These are phyloP conservation scores for Debaryomyces hansenii DNA, from an alignment of 805 yeast genomes.

Conservation along the genomic window DNA sequence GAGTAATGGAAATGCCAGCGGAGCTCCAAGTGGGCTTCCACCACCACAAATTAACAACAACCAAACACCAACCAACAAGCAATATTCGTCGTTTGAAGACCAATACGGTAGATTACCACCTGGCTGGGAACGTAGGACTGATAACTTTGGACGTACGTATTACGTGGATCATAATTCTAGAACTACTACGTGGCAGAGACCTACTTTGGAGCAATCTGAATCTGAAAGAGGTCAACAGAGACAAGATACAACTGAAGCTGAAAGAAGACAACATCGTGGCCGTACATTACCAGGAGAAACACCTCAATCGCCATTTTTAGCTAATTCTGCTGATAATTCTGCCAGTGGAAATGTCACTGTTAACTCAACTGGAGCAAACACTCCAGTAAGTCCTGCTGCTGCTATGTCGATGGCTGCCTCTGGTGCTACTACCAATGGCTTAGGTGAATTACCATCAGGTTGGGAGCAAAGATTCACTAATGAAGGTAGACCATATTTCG, in stretches of 20 bases:
- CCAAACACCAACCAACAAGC: conserved; percentile 43
- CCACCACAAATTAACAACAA: neutral
- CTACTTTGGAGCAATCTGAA: conserved; percentile 79
- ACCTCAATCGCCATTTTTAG: conserved; percentile 30
- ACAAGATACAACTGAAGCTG: conserved; percentile 75
- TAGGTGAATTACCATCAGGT: conserved; percentile 96
- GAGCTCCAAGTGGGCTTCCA: conserved; percentile 11
- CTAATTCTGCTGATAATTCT: conserved; percentile 21
- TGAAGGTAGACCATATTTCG: conserved; percentile 97
- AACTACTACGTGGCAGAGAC: conserved; percentile 99
- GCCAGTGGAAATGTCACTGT: conserved; percentile 49
- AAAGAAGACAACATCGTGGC: conserved; percentile 86
- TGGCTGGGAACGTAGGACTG: conserved; percentile 99
- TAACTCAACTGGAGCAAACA: conserved; percentile 41
- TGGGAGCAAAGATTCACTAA: conserved; percentile 99
- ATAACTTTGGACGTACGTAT: conserved; percentile 94
- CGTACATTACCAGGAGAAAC: conserved; percentile 79
- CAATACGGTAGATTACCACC: conserved; percentile 95
- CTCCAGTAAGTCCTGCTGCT: conserved; percentile 64
- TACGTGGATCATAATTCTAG: conserved; percentile 97
- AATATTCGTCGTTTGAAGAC: conserved; percentile 92
- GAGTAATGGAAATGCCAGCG: conserved; percentile 7
- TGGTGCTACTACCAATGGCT: conserved; percentile 90
- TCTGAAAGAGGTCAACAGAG: conserved; percentile 63
- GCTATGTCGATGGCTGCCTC: conserved; percentile 70